Evolutionary conservation across 768 basidiomycete genomes (phyloP), one percentile per base, ranked within the genome.

Genomic region (Podaxis sp.): DNA sequence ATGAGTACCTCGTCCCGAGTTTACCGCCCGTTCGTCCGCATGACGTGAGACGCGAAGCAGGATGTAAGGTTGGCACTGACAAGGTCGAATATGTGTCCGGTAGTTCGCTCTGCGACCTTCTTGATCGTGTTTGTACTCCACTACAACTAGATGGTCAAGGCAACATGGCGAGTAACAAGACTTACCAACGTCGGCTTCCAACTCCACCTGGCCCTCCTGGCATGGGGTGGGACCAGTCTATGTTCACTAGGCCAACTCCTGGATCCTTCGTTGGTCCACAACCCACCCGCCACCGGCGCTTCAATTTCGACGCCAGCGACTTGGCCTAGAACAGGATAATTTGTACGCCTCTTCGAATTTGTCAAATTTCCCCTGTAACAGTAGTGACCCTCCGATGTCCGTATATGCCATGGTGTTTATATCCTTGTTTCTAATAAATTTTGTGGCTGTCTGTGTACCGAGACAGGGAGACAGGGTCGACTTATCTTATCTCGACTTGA

Each of bases 401-500:
- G 16, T 44, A n/a, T 44, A n/a, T 44, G 18, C 42, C 16, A 44
- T 44, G 6, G 16, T 18, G 16, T 44, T 6, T 44, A 14, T 44
- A 44, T 44, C 28, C 6, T 32, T 32, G 28, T 7, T 32, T 32
- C 28, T 6, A 32, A 32, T 32, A 32, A 32, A 32, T 1, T 7
- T 28, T 32, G 28, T 7, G 28, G 38, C 11, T 40, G 9, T 40
- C n/a, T 40, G 40, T 13, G n/a, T 14, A 36, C 4, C 1, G 38
- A 21, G 54, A 7, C 21, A 21, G 21, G 21, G 21, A 21, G 21
- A 21, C 28, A 28, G 7, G 25, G 37, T n/a, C 14, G 18, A 23
- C 13, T 40, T 38, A 61, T 59, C 55, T 64, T 64, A 66, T 66
- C 63, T 62, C 53, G 52, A 57, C 58, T 18, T 23, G 61, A 51